A percentile compares a stretch with the other conserved stretches of the same genome.
Conservation (phyloP, 2,329 filamentous ascomycete species). For the Fusarium coffeatum region DNA sequence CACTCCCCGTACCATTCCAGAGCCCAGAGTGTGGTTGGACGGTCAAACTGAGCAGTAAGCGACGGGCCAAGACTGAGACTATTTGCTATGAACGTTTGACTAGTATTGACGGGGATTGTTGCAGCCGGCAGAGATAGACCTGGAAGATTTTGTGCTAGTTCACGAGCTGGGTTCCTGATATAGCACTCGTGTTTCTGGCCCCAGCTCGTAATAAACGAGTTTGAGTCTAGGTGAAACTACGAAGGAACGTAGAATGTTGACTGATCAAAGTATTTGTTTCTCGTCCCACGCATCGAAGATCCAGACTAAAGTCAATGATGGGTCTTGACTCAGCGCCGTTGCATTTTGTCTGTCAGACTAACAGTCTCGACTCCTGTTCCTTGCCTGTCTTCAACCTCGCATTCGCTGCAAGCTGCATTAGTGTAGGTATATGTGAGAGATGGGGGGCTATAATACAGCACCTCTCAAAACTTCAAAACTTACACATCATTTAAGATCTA, state of each 20-base stretch:
- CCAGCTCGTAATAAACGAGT: slow-evolving; percentile 22
- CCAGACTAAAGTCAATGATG: slow-evolving; percentile 22
- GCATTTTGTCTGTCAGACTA: slow-evolving; percentile 1
- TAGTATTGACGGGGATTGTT: slow-evolving; percentile 18
- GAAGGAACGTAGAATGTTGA: slow-evolving; percentile 37
- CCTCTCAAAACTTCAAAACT: slow-evolving; percentile 25
- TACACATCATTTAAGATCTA: slow-evolving; percentile 39
- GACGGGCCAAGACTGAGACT: slow-evolving; percentile 1
- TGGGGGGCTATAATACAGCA: slow-evolving; percentile 11
- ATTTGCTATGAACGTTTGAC: slow-evolving; percentile 16
- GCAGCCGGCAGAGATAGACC: slow-evolving; percentile 15
- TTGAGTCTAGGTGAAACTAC: slow-evolving; percentile 34
- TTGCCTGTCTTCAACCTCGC: slow-evolving; percentile 28
- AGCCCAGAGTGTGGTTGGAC: slow-evolving; percentile 25
- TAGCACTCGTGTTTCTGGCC: slow-evolving; percentile 22
- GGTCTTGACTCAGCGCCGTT: slow-evolving; percentile 12
- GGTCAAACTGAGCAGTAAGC: slow-evolving; percentile 1
- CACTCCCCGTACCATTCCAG: slow-evolving; percentile 1
- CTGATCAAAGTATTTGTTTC: slow-evolving; percentile 23
- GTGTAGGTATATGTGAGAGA: slow-evolving; percentile 13
- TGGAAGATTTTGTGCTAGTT: not conserved
- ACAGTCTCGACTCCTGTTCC: slow-evolving; percentile 16
- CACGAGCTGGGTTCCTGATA: slow-evolving; percentile 16
- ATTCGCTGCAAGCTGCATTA: slow-evolving; percentile 25
- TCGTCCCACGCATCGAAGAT: slow-evolving; percentile 19